Evolutionary conservation across 352 stramenopile species (phyloP).

Genomic region (Phytophthora hibernalis): DNA sequence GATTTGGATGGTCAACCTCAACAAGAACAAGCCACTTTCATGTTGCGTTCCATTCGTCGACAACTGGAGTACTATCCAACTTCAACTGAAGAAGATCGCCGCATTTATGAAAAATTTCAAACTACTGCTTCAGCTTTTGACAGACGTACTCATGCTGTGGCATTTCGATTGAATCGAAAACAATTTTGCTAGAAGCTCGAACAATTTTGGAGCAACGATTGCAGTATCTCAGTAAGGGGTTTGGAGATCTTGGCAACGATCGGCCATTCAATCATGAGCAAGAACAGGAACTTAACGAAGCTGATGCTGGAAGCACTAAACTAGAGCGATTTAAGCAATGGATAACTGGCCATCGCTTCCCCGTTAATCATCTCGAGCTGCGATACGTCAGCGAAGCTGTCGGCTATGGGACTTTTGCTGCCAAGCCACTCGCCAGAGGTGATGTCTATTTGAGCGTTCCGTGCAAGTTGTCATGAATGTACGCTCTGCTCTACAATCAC

Average conservation of each 20-base stretch:
- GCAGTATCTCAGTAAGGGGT: neutral
- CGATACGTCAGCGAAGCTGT: slow-evolving; percentile 55
- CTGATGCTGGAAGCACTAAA: slow-evolving; percentile 8
- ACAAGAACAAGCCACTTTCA: slow-evolving; percentile 11
- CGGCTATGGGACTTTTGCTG: slow-evolving; percentile 74
- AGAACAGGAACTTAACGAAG: neutral
- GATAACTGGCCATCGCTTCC: slow-evolving; percentile 46
- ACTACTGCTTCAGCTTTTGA: neutral
- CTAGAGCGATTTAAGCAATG: slow-evolving; percentile 55
- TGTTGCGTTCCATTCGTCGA: slow-evolving; percentile 11
- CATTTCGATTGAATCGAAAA: slow-evolving; percentile 65
- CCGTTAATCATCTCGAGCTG: slow-evolving; percentile 64
- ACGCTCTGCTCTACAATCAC: slow-evolving; percentile 57
- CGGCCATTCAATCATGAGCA: neutral
- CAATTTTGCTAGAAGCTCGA: slow-evolving; percentile 47
- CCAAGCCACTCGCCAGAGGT: slow-evolving; percentile 50
- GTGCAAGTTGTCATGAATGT: slow-evolving; percentile 72
- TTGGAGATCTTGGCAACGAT: neutral
- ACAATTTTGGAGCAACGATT: slow-evolving; percentile 17
- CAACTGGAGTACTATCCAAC: slow-evolving; percentile 51
- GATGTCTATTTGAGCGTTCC: slow-evolving; percentile 90
- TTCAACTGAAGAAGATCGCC: slow-evolving; percentile 45
- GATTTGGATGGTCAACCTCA: slow-evolving; percentile 10
- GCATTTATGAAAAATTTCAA: neutral
- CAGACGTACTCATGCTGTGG: slow-evolving; percentile 33